These are phyloP conservation scores for Trametes versicolor DNA, from an alignment of 1,284 basidiomycete species.

Conservation along the genomic window DNA sequence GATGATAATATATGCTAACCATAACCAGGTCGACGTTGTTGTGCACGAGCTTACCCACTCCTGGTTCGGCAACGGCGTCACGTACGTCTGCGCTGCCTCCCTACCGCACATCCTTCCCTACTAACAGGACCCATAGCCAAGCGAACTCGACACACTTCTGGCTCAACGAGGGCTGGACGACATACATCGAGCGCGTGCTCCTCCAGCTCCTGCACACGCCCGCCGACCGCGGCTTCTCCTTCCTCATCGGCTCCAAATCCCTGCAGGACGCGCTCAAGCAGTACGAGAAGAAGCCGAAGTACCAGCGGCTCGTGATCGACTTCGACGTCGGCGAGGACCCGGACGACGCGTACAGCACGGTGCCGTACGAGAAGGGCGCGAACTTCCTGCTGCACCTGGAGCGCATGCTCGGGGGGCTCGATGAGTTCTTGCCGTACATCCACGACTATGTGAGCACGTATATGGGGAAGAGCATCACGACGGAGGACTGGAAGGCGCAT, in stretches of 20 bases:
- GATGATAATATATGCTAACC: neutral
- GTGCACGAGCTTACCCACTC: slow-evolving; percentile 84
- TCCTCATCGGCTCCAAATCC: slow-evolving; percentile 70
- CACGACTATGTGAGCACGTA: slow-evolving; percentile 84
- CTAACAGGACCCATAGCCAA: slow-evolving; percentile 54
- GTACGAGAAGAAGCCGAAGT: slow-evolving; percentile 71
- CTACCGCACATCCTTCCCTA: neutral
- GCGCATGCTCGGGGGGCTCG: slow-evolving; percentile 85
- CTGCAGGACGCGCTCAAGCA: slow-evolving; percentile 78
- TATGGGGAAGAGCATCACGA: slow-evolving; percentile 87
- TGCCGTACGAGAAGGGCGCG: slow-evolving; percentile 82
- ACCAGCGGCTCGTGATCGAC: slow-evolving; percentile 88
- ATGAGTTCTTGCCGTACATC: slow-evolving; percentile 86
- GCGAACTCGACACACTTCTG: slow-evolving; percentile 85
- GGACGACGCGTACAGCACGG: slow-evolving; percentile 80
- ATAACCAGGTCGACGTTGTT: slow-evolving; percentile 69
- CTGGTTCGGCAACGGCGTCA: slow-evolving; percentile 89
- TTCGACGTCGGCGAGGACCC: slow-evolving; percentile 88
- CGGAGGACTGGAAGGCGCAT: slow-evolving; percentile 89
- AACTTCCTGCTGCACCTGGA: slow-evolving; percentile 82
- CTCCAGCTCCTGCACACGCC: slow-evolving; percentile 80
- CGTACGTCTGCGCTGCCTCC: slow-evolving; percentile 53
- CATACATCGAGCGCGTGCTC: slow-evolving; percentile 91
- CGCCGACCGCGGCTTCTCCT: slow-evolving; percentile 83
- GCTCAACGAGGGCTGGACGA: slow-evolving; percentile 96